Evolutionary conservation across 2,329 filamentous ascomycete species (phyloP), one percentile per base, ranked within the genome.

Genomic region (Aspergillus persii): DNA sequence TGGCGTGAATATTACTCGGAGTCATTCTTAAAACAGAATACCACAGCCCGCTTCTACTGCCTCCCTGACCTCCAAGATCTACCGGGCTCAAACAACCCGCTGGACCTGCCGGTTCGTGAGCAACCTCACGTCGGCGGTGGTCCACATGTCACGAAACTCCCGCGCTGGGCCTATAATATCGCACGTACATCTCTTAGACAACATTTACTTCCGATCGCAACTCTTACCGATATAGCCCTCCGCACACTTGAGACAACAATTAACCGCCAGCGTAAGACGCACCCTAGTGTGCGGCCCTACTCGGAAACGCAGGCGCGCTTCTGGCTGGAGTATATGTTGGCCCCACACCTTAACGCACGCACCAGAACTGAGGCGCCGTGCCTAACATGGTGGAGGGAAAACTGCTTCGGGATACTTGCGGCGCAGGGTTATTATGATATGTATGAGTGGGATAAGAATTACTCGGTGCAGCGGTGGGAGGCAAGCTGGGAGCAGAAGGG

Each of bases 41-140:
- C 61, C 52, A 67, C 65, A 57, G 60, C 63, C 18, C 52, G 57
- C 62, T 67, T 66, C 18, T 66, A 66, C 58, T 57, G 65, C 58
- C 60, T 53, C 7, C 65, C 65, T 39, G 46, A 66, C 54, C 65
- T 67, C 54, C 62, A 65, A 56, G 63, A 67, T 56, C 58, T 67
- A 6, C 63, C 65, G 4, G 63, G 61, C 57, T 63, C 64, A 8
- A 44, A 59, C 54, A 62, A 57, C 50, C 65, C 61, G 51, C 60
- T 63, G 27, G 31, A 44, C 29, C 50, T 30, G 46, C 61, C 61
- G 58, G 3, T 47, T 47, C 57, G 59, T 56, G 39, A 57, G 26
- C 36, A 46, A 49, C 9, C 58, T 36, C 50, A 15, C 31, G 48
- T 46, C 41, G 53, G 58, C n/a, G 49, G 54, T 52, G 47, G 33